Evolutionary conservation across 805 yeast species (phyloP).

Genomic region (Suhomyces sp.): DNA sequence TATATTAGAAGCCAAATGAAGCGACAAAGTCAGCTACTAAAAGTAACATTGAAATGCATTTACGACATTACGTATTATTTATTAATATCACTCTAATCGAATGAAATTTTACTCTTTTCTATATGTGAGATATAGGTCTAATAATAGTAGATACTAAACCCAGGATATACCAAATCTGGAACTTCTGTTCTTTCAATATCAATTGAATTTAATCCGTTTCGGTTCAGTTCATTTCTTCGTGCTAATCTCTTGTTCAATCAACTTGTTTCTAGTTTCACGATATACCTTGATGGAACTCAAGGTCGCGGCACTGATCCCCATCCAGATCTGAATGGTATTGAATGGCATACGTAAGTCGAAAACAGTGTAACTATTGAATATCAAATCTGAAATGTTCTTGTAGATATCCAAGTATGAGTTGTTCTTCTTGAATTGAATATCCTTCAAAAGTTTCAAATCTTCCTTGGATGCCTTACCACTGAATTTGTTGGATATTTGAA

Average conservation of each 20-base stretch:
- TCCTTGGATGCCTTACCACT: constrained; percentile 18
- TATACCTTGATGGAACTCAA: constrained; percentile 39
- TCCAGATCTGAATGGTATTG: constrained; percentile 45
- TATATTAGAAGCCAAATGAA: constrained; percentile 1
- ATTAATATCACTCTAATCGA: too few relatives aligned
- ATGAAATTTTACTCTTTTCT: too few relatives aligned
- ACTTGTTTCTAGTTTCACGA: constrained; percentile 36
- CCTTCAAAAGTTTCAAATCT: constrained; percentile 25
- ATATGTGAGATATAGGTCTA: too few relatives aligned
- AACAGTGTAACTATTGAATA: constrained; percentile 43
- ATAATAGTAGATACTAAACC: too few relatives aligned
- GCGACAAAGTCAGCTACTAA: too few relatives aligned
- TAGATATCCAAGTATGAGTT: constrained; percentile 40
- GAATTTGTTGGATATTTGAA: constrained; percentile 2
- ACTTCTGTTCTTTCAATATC: too few relatives aligned
- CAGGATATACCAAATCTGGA: too few relatives aligned
- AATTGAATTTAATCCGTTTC: too few relatives aligned
- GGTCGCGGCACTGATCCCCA: constrained; percentile 42
- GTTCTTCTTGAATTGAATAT: constrained; percentile 36
- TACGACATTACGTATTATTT: too few relatives aligned
- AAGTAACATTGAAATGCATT: too few relatives aligned
- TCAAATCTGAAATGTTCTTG: constrained; percentile 39
- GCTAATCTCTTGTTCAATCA: constrained; percentile 16
- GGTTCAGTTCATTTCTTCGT: too few relatives aligned
- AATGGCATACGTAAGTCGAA: constrained; percentile 35